Conservation (phyloP, 805 yeast species). For the Candida orba region DNA sequence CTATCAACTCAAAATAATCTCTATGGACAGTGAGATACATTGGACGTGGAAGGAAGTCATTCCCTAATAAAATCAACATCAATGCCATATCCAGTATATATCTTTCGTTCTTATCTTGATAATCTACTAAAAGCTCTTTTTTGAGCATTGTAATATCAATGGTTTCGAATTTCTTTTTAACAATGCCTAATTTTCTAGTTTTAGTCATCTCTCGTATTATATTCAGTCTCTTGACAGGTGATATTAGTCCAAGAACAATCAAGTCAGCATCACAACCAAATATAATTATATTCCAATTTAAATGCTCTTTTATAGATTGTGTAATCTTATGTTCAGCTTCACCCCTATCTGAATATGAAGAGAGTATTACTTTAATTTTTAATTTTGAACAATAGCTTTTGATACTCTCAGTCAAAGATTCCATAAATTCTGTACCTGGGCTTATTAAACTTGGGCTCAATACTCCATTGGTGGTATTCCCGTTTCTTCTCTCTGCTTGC, state of each 20-base stretch:
- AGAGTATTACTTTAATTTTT: slow-evolving; percentile 59
- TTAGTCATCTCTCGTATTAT: slow-evolving; percentile 60
- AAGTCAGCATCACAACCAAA: slow-evolving; percentile 94
- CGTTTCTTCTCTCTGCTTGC: slow-evolving; percentile 84
- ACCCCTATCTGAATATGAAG: slow-evolving; percentile 91
- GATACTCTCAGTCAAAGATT: slow-evolving; percentile 62
- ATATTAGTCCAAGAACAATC: slow-evolving; percentile 78
- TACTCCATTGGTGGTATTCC: slow-evolving; percentile 74
- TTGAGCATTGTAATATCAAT: slow-evolving; percentile 56
- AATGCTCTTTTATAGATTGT: slow-evolving; percentile 70
- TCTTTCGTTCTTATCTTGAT: slow-evolving; percentile 25
- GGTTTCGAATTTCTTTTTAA: slow-evolving; percentile 58
- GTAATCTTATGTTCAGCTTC: slow-evolving; percentile 97
- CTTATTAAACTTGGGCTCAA: slow-evolving; percentile 86
- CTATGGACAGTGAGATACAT: slow-evolving; percentile 75
- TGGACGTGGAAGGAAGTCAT: slow-evolving; percentile 89
- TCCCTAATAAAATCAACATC: slow-evolving; percentile 86
- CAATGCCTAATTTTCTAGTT: slow-evolving; percentile 52
- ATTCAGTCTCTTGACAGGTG: slow-evolving; percentile 81
- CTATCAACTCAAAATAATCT: slow-evolving; percentile 51
- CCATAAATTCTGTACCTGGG: slow-evolving; percentile 94
- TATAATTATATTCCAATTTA: slow-evolving; percentile 74
- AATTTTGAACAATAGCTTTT: slow-evolving; percentile 73
- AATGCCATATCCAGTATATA: slow-evolving; percentile 77
- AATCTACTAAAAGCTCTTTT: slow-evolving; percentile 64